Conservation (phyloP, 1,284 basidiomycete species). For the Sporisorium reilianum region DNA sequence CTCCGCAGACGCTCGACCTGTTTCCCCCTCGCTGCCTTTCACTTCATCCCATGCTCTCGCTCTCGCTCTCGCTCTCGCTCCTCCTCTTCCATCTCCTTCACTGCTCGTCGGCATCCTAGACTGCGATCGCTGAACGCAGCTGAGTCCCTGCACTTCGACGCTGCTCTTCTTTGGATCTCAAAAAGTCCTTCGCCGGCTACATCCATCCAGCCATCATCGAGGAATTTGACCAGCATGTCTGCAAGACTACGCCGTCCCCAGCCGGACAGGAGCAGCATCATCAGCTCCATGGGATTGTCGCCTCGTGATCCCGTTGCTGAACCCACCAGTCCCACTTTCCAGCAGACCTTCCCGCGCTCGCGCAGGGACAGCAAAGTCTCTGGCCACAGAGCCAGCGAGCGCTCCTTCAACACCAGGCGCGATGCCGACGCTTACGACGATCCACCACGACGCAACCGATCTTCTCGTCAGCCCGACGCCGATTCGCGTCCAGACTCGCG, state of each 20-base stretch:
- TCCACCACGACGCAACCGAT: constrained; percentile 13
- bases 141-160: no score
- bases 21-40: not conserved
- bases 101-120: no score
- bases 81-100: not conserved
- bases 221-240: constrained; percentile 21
- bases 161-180: not conserved
- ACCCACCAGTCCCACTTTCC: constrained; percentile 32
- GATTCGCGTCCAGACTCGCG: constrained; percentile 22
- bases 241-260: constrained; percentile 25
- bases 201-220: not conserved
- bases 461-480: constrained; percentile 18
- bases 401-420: constrained; percentile 32
- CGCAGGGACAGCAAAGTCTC: constrained; percentile 27
- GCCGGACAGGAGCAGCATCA: constrained; percentile 40
- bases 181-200: not conserved
- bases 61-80: no score
- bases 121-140: not conserved
- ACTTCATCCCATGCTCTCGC: no score
- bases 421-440: constrained; percentile 17
- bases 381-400: constrained; percentile 23
- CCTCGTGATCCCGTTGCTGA: constrained; percentile 34
- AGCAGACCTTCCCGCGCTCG: constrained; percentile 30
- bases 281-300: constrained; percentile 45
- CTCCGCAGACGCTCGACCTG: not conserved